Evolutionary conservation across 345 rosid species (phyloP), one percentile per base, ranked within the genome.

Genomic region (Eucalyptus coolabah): DNA sequence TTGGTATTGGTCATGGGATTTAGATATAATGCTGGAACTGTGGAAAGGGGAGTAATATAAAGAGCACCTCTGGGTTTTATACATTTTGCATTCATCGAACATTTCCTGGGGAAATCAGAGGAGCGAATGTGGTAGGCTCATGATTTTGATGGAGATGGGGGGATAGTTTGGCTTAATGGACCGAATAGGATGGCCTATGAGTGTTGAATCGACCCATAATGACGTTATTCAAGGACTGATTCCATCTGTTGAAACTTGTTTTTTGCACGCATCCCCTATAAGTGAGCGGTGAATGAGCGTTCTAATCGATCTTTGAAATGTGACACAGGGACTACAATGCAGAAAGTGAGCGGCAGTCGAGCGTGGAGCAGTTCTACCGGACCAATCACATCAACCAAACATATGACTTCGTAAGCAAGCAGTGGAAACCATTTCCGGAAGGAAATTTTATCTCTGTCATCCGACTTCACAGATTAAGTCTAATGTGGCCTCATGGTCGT

Each of bases 371-470:
- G 19, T 95, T 98, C 88, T 97, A 98, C 92, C 88, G 92, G 88
- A 87, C 87, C 53, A 96, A 97, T 92, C 99, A 98, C 91, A 94
- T 95, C 80, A 93, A 90, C 90, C 99, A 98, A 89, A 97, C 98
- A 4, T 94, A 93, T 92, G 98, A 96, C 86, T 97, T 96, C 80
- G 99, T 95, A 91, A 89, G 95, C 47, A 37, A 37, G 49, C 19
- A 45, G 13, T 4, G 45, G 11, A 37, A 37, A 77, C 83, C 37
- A 77, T 77, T 37, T 77, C 83, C 2, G 15, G 47, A 37, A 18
- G 14, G 12, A 81, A 32, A 34, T 82, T 17, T 3, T 81, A 9
- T 32, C 18, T 15, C 10, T 86, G 53, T 51, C n/a, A 37, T 21
- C 83, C 16, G 3, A 77, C 47, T 77, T 77, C 83, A 12, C 47